These are phyloP conservation scores for Sugiyamaella floridensis DNA, from an alignment of 805 yeast species.

Conservation along the genomic window DNA sequence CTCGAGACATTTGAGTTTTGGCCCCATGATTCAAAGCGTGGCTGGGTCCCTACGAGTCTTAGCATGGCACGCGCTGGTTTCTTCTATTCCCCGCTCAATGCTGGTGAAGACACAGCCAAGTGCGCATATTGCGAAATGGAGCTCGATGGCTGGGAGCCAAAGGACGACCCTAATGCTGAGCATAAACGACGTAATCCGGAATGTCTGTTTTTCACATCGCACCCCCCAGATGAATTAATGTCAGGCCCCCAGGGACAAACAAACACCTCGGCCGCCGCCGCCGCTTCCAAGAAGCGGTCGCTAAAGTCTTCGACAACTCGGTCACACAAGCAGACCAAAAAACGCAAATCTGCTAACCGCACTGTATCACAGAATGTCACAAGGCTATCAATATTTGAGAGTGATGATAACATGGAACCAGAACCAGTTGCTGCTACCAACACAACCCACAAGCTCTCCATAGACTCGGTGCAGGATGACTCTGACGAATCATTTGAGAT, in stretches of 20 bases:
- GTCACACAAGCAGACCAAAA: not conserved
- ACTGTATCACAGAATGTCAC: not conserved
- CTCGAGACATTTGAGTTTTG: slow-evolving; percentile 31
- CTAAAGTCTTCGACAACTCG: not conserved
- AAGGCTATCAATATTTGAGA: not conserved
- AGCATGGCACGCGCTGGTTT: slow-evolving; percentile 59
- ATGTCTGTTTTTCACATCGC: slow-evolving; percentile 36
- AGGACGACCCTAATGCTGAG: slow-evolving; percentile 56
- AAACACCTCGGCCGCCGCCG: no score
- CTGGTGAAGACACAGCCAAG: slow-evolving; percentile 48
- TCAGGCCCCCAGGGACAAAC: not conserved
- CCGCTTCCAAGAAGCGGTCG: not conserved
- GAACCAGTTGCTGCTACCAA: not conserved
- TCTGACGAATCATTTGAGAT: no score
- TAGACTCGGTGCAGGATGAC: no score
- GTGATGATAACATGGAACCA: not conserved
- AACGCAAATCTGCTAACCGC: not conserved
- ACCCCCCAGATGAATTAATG: slow-evolving; percentile 1
- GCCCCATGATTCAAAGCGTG: slow-evolving; percentile 39
- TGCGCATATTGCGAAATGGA: slow-evolving; percentile 62
- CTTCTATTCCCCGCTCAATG: slow-evolving; percentile 44
- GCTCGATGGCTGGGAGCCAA: slow-evolving; percentile 63
- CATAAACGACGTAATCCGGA: slow-evolving; percentile 42
- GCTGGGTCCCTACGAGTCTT: slow-evolving; percentile 34
- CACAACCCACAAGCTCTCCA: not conserved